These are phyloP conservation scores for Ceratobasidium sp. DNA, from an alignment of 1,284 basidiomycete species.

Conservation along the genomic window DNA sequence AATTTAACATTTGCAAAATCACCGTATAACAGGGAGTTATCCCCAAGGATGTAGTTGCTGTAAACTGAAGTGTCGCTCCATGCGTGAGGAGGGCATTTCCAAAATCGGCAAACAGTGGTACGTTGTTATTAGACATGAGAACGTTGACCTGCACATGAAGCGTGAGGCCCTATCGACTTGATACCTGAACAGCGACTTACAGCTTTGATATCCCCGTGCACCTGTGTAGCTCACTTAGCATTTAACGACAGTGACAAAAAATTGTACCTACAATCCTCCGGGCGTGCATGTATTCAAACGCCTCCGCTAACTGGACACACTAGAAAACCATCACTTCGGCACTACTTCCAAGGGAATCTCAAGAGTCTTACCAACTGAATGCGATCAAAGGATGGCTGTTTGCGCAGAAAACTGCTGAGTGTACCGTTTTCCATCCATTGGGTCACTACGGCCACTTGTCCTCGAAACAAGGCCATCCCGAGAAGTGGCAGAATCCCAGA, in stretches of 20 bases:
- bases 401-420: not conserved
- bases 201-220: slow-evolving; percentile 35
- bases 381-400: not conserved
- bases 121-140: slow-evolving; percentile 14
- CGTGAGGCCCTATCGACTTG: not conserved
- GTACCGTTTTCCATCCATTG: slow-evolving; percentile 25
- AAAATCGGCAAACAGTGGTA: slow-evolving; percentile 23
- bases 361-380: slow-evolving; percentile 13
- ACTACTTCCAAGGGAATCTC: too few relatives aligned
- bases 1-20: not conserved
- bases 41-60: not conserved
- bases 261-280: slow-evolving; percentile 11
- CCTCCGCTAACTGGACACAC: slow-evolving; percentile 16
- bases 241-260: not conserved
- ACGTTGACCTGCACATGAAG: slow-evolving; percentile 5
- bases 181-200: not conserved
- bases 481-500: slow-evolving; percentile 3
- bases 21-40: slow-evolving; percentile 1
- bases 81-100: slow-evolving; percentile 23
- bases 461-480: slow-evolving; percentile 13
- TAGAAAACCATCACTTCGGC: not conserved
- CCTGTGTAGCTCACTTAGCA: not conserved
- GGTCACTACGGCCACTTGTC: slow-evolving; percentile 7
- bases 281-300: slow-evolving; percentile 27
- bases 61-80: slow-evolving; percentile 2